Conservation (phyloP, 176 grass and related monocot genomes). For the Calamus simplicifolius region DNA sequence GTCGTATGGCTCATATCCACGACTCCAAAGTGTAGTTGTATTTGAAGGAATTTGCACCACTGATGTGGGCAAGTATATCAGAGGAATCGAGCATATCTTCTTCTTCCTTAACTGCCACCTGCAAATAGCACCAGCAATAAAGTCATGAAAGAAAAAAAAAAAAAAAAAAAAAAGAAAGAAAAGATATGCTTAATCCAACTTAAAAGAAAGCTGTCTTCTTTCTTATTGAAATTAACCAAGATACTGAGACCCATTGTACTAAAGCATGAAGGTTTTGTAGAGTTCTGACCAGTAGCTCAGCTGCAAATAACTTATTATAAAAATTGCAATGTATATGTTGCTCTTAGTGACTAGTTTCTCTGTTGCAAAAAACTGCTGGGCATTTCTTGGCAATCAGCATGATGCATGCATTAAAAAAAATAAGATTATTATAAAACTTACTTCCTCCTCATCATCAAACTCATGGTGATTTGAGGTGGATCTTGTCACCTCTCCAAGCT, state of each 20-base stretch:
- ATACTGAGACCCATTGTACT: too few species aligned
- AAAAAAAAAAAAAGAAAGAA: too few species aligned
- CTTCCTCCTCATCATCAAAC: conserved; percentile 57
- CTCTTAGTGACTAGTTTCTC: too few species aligned
- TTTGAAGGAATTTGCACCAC: conserved; percentile 41
- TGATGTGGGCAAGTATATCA: conserved; percentile 54
- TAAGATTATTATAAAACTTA: conserved; percentile 18
- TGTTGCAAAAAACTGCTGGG: too few species aligned
- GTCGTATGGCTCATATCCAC: conserved; percentile 28
- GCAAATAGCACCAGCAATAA: conserved; percentile 16
- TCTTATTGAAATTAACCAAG: too few species aligned
- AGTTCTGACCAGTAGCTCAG: too few species aligned
- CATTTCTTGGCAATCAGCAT: too few species aligned
- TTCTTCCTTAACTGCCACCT: conserved; percentile 53
- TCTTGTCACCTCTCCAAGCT: conserved; percentile 53
- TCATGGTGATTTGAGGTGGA: conserved; percentile 37
- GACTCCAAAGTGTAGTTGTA: conserved; percentile 58
- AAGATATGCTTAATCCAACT: too few species aligned
- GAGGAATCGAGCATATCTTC: conserved; percentile 56
- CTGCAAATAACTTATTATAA: too few species aligned
- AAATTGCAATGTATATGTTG: too few species aligned
- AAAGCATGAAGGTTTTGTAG: too few species aligned
- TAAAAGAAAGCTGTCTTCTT: too few species aligned
- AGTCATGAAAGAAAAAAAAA: neutral
- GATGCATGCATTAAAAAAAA: neutral